A percentile compares a stretch with the other conserved stretches of the same genome.
These are phyloP conservation scores for Cydonia oblonga DNA, from an alignment of 331 rosid species.

Conservation along the genomic window DNA sequence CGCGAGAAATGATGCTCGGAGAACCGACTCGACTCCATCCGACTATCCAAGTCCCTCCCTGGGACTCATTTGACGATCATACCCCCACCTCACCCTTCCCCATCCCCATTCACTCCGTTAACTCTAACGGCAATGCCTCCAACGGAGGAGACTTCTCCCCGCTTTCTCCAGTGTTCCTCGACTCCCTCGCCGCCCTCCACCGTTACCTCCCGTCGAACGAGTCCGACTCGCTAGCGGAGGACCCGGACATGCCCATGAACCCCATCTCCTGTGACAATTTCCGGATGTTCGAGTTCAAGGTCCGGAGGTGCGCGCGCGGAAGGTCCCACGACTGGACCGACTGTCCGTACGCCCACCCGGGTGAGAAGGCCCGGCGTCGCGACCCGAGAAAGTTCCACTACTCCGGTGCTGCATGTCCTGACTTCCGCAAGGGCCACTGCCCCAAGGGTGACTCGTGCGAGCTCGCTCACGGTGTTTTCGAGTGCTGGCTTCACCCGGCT, in stretches of 20 bases:
- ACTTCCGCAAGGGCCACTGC: conserved; percentile 71
- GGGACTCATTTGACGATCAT: conserved; percentile 29
- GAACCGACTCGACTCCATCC: conserved; percentile 16
- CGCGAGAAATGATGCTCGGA: conserved; percentile 26
- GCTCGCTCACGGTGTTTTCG: conserved; percentile 88
- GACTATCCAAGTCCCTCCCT: conserved; percentile 28
- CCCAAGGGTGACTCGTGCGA: conserved; percentile 55
- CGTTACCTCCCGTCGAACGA: conserved; percentile 35
- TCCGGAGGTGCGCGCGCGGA: conserved; percentile 54
- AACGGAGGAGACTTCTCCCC: conserved; percentile 15
- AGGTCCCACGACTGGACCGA: conserved; percentile 91
- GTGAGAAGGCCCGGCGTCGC: conserved; percentile 88
- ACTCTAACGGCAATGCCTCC: conserved; percentile 13
- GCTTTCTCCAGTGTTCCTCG: conserved; percentile 12
- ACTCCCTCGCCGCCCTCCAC: conserved; percentile 24
- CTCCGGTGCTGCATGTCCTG: conserved; percentile 58
- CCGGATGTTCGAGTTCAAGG: conserved; percentile 82
- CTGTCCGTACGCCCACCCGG: conserved; percentile 81
- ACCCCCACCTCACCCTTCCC: conserved; percentile 14
- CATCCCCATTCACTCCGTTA: background rate
- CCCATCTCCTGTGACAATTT: conserved; percentile 55
- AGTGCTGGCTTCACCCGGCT: conserved; percentile 86
- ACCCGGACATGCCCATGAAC: conserved; percentile 26
- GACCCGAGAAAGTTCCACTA: conserved; percentile 64
- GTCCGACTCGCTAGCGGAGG: conserved; percentile 17